Conservation (phyloP, 1,139 yeast genomes). For the Geotrichum citri-aurantii region DNA sequence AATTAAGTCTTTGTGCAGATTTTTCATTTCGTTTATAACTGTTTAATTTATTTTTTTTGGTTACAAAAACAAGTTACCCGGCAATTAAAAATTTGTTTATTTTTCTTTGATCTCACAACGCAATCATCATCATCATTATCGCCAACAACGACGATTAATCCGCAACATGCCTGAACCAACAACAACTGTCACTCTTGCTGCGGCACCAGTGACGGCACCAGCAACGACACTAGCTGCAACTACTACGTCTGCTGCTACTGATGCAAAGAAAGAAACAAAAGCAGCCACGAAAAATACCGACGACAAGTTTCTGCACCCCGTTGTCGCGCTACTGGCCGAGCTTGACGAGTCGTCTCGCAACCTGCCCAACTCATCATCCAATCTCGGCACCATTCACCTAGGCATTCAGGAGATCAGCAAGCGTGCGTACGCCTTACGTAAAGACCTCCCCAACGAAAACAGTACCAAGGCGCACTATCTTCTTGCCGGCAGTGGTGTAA, state of each 20-base stretch:
- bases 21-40: not conserved
- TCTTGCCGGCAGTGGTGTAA: conserved; percentile 82
- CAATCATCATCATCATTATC: not conserved
- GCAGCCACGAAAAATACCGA: not conserved
- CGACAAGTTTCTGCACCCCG: conserved; percentile 31
- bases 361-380: conserved; percentile 60
- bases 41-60: not conserved
- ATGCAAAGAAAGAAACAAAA: not conserved
- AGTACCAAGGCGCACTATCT: conserved; percentile 87
- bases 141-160: not conserved
- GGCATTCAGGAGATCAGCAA: conserved; percentile 76
- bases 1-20: not conserved
- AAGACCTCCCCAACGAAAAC: conserved; percentile 41
- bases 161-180: not conserved
- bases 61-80: not conserved
- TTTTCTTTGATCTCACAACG: not conserved
- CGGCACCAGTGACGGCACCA: not conserved
- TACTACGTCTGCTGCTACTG: conserved; percentile 6
- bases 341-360: conserved; percentile 65
- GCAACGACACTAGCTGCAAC: not conserved
- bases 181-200: not conserved
- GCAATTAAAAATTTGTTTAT: not conserved
- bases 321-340: conserved; percentile 47
- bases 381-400: conserved; percentile 65
- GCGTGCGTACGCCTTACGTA: conserved; percentile 58